Conservation (phyloP, 768 basidiomycete genomes). For the Cantharellus anzutake region DNA sequence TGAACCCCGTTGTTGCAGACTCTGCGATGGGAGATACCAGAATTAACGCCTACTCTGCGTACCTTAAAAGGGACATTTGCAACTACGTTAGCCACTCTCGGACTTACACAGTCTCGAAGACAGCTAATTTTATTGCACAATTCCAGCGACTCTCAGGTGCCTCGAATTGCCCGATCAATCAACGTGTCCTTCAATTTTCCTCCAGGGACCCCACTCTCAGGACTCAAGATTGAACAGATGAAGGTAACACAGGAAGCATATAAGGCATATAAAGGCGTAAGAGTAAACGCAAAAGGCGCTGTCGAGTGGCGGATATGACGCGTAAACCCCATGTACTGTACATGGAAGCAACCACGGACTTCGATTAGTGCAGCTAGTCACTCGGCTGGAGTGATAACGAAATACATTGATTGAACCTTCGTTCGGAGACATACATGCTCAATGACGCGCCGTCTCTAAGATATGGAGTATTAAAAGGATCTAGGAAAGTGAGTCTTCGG, state of each 20-base stretch:
- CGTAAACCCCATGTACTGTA: too few species aligned
- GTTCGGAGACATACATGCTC: too few species aligned
- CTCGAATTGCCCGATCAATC: slow-evolving; percentile 57
- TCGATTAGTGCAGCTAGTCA: too few species aligned
- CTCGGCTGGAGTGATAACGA: too few species aligned
- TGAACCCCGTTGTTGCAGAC: slow-evolving; percentile 23
- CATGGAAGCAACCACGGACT: too few species aligned
- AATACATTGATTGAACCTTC: too few species aligned
- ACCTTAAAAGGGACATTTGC: slow-evolving; percentile 62
- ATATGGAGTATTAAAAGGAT: too few species aligned
- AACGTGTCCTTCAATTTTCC: slow-evolving; percentile 54
- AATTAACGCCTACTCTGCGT: slow-evolving; percentile 41
- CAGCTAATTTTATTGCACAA: background rate
- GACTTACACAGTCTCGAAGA: background rate
- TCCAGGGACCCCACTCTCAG: slow-evolving; percentile 44
- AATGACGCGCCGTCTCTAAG: too few species aligned
- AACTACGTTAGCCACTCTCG: slow-evolving; percentile 29
- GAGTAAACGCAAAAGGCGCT: slow-evolving; percentile 43
- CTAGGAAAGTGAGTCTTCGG: too few species aligned
- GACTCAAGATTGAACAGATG: slow-evolving; percentile 71
- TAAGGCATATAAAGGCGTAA: slow-evolving; percentile 84
- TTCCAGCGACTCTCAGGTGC: slow-evolving; percentile 5
- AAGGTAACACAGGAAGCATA: slow-evolving; percentile 62
- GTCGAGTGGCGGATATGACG: slow-evolving; percentile 39
- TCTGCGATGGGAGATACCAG: slow-evolving; percentile 62